These are phyloP conservation scores for Dictyostelium discoideum DNA, from an alignment of 78 protist genomes.

Conservation along the genomic window DNA sequence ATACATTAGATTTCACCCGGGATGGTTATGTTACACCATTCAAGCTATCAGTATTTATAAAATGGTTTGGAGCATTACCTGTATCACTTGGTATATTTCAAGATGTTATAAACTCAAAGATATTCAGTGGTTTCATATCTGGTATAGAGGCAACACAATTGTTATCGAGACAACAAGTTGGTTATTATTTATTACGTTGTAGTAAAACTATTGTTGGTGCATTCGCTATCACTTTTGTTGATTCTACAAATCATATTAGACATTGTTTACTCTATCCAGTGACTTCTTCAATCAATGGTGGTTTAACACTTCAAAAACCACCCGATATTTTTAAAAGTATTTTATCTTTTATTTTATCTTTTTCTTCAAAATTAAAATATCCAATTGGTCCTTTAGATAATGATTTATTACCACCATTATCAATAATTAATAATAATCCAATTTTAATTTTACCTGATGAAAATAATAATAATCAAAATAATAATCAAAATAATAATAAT, in stretches of 20 bases:
- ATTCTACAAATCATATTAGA: conserved; percentile 25
- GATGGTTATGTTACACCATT: conserved; percentile 56
- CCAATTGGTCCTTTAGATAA: conserved; percentile 66
- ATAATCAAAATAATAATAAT: conserved; percentile 2
- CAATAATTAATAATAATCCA: not conserved
- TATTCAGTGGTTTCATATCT: conserved; percentile 79
- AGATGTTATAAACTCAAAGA: conserved; percentile 42
- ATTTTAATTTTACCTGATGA: not conserved
- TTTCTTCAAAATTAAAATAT: conserved; percentile 44
- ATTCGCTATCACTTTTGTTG: conserved; percentile 85
- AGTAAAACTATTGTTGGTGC: conserved; percentile 82
- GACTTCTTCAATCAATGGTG: conserved; percentile 11
- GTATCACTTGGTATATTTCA: not conserved
- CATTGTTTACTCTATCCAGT: conserved; percentile 75
- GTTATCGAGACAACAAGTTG: conserved; percentile 7
- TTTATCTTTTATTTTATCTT: conserved; percentile 24
- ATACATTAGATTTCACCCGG: conserved; percentile 61
- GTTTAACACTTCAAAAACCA: conserved; percentile 75
- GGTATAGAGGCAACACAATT: conserved; percentile 75
- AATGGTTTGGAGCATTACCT: conserved; percentile 78
- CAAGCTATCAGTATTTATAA: conserved; percentile 27
- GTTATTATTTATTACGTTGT: conserved; percentile 73
- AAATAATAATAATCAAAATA: not conserved
- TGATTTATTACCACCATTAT: conserved; percentile 24
- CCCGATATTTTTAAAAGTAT: conserved; percentile 66